phyloP scores from a whole-genome alignment of 768 basidiomycete genomes.

The Trametes sanguinea region DNA sequence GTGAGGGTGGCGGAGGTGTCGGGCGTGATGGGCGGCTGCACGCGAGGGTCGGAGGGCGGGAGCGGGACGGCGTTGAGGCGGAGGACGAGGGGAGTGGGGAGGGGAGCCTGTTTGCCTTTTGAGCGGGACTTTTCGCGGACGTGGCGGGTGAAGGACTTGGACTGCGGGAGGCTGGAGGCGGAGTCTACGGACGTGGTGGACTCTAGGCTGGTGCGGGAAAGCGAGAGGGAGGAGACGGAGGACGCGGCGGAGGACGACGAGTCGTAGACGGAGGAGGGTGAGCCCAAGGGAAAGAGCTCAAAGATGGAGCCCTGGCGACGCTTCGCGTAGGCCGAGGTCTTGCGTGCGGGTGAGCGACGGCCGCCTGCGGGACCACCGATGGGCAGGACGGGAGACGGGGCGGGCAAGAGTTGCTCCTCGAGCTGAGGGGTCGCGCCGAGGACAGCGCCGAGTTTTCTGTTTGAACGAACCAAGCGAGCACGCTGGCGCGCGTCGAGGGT shows the following conservation, averaged over 20 bases:
- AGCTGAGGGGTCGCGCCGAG: slow-evolving; percentile 62
- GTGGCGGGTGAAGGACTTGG: slow-evolving; percentile 23
- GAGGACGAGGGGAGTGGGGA: slow-evolving; percentile 36
- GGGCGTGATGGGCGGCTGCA: slow-evolving; percentile 40
- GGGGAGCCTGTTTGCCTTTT: slow-evolving; percentile 14
- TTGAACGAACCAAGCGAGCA: slow-evolving; percentile 53
- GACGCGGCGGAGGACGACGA: slow-evolving; percentile 25
- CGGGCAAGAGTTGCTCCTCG: slow-evolving; percentile 36
- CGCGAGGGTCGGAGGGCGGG: slow-evolving; percentile 30
- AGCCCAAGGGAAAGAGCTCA: slow-evolving; percentile 1
- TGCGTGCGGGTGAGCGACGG: slow-evolving; percentile 1
- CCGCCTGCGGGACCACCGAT: background rate
- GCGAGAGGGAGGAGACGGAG: slow-evolving; percentile 28
- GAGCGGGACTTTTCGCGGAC: slow-evolving; percentile 17
- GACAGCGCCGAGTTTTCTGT: slow-evolving; percentile 59
- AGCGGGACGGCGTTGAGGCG: slow-evolving; percentile 34
- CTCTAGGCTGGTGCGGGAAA: slow-evolving; percentile 28
- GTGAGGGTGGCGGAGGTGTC: slow-evolving; percentile 21
- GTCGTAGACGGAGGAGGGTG: slow-evolving; percentile 16
- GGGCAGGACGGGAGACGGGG: background rate
- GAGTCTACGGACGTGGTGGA: slow-evolving; percentile 15
- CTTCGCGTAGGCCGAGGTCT: slow-evolving; percentile 11
- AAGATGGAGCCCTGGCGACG: slow-evolving; percentile 22
- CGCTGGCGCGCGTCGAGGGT: slow-evolving; percentile 51
- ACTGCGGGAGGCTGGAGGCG: slow-evolving; percentile 11